A percentile compares a stretch with the other conserved stretches of the same genome.
phyloP scores from a whole-genome alignment of 352 stramenopile genomes.

The Blastocystis sp. region DNA sequence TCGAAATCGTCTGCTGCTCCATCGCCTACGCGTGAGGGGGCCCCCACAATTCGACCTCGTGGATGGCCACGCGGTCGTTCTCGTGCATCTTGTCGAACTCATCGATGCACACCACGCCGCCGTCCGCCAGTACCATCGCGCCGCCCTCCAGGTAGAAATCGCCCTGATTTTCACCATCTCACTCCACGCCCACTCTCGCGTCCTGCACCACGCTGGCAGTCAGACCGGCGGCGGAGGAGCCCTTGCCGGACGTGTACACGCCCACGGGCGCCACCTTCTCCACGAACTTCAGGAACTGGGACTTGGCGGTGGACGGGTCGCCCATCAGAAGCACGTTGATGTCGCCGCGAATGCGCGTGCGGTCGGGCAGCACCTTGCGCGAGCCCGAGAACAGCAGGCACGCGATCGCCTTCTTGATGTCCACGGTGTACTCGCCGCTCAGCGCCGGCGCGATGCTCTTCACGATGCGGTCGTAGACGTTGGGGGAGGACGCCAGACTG shows the following conservation, averaged over 20 bases:
- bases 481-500: conserved; percentile 80
- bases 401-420: conserved; percentile 96
- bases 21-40: conserved; percentile 77
- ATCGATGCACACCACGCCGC: conserved; percentile 97
- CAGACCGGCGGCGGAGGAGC: conserved; percentile 92
- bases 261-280: conserved; percentile 87
- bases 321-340: conserved; percentile 97
- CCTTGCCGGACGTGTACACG: conserved; percentile 98
- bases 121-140: conserved; percentile 91
- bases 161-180: conserved; percentile 88
- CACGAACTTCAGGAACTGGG: conserved; percentile 86
- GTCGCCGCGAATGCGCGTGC: conserved; percentile 82
- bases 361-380: conserved; percentile 72
- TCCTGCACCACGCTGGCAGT: conserved; percentile 83
- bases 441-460: conserved; percentile 78
- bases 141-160: conserved; percentile 91
- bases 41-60: conserved; percentile 78
- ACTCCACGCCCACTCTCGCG: neutral
- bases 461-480: conserved; percentile 78
- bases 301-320: conserved; percentile 94
- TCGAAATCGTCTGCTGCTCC: conserved; percentile 79
- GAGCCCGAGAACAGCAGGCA: conserved; percentile 95
- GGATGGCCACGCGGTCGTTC: conserved; percentile 90
- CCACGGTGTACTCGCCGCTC: conserved; percentile 87
- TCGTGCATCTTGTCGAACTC: conserved; percentile 99